These are phyloP conservation scores for Beta lomatogona DNA, from an alignment of 179 eudicot species.

Conservation along the genomic window DNA sequence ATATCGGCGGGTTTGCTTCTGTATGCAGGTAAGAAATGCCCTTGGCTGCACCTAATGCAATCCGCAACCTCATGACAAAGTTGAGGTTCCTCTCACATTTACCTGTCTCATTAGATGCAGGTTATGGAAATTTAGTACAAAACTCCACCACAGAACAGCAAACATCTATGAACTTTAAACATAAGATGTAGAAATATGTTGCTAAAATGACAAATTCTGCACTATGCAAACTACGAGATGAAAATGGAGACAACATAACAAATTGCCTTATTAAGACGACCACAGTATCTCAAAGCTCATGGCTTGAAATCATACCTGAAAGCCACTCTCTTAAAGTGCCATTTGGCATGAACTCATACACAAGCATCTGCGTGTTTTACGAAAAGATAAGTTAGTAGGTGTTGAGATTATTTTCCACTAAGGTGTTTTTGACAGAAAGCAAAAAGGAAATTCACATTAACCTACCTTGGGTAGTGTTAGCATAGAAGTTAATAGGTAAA, in stretches of 20 bases:
- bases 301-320: slow-evolving; percentile 47
- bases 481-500: too few relatives aligned
- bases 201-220: background rate
- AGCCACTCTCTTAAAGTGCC: slow-evolving; percentile 69
- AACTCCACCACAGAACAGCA: slow-evolving; percentile 2
- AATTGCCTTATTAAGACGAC: background rate
- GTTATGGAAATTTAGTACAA: background rate
- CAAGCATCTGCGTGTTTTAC: slow-evolving; percentile 52
- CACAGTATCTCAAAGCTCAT: background rate
- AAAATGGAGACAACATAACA: background rate
- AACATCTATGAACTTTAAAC: background rate
- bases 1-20: slow-evolving; percentile 73
- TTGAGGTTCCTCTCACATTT: slow-evolving; percentile 42
- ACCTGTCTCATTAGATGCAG: slow-evolving; percentile 31
- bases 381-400: slow-evolving; percentile 20
- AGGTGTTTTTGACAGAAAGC: too few relatives aligned
- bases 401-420: background rate
- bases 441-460: too few relatives aligned
- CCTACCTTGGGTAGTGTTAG: too few relatives aligned
- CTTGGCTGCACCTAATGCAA: slow-evolving; percentile 65
- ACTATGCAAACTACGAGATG: background rate
- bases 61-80: slow-evolving; percentile 51
- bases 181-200: background rate
- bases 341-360: slow-evolving; percentile 67
- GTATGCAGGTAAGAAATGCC: slow-evolving; percentile 68